Percentiles rank a stretch among this genome's conserved stretches.
Conservation (phyloP, 495 filamentous ascomycete species). For the Daldinia childiae region DNA sequence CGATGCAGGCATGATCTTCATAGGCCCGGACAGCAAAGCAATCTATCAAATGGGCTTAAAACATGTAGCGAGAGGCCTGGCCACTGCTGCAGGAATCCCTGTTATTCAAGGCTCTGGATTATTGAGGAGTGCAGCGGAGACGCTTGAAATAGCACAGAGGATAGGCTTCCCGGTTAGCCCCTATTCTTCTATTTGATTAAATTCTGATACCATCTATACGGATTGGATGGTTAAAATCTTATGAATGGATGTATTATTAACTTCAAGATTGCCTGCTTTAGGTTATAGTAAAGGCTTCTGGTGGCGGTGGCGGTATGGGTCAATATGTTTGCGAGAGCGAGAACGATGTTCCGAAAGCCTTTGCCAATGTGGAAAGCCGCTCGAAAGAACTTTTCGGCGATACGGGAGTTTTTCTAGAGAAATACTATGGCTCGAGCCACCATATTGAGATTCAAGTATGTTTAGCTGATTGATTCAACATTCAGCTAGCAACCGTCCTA, state of each 20-base stretch:
- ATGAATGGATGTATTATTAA: not conserved
- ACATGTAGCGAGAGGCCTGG: constrained; percentile 59
- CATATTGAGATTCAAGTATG: constrained; percentile 65
- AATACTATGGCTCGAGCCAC: constrained; percentile 59
- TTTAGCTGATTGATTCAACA: not conserved
- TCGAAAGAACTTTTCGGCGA: constrained; percentile 36
- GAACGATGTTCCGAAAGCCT: constrained; percentile 52
- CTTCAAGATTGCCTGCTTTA: not conserved
- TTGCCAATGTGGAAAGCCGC: constrained; percentile 39
- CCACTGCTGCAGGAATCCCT: constrained; percentile 28
- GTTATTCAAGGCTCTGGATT: constrained; percentile 36
- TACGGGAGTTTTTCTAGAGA: constrained; percentile 51
- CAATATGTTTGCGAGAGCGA: constrained; percentile 55
- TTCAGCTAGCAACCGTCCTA: not conserved
- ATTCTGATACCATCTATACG: not conserved
- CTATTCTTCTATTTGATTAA: not conserved
- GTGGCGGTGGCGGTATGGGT: constrained; percentile 63
- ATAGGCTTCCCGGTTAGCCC: constrained; percentile 42
- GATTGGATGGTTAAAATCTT: not conserved
- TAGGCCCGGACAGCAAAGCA: constrained; percentile 62
- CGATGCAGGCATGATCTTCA: constrained; percentile 62
- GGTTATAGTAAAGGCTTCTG: constrained; percentile 56
- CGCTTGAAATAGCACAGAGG: constrained; percentile 3
- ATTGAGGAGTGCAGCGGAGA: constrained; percentile 18
- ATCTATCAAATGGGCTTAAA: constrained; percentile 68